phyloP scores from a whole-genome alignment of 2,329 filamentous ascomycete species.

The Fonsecaea nubica region DNA sequence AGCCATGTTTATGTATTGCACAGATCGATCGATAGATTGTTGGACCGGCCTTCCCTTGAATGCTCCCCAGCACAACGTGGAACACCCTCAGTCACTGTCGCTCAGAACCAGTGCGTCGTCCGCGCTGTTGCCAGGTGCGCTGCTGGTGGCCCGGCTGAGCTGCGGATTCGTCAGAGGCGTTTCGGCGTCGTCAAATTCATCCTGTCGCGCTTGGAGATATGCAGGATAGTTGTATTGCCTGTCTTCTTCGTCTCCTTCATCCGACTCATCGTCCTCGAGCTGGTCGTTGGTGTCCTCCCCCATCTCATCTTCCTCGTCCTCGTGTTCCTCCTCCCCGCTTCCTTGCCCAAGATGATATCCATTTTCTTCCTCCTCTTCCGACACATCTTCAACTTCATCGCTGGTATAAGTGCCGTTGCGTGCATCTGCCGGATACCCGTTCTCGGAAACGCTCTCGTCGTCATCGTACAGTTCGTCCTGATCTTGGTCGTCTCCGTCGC shows the following conservation, averaged over 20 bases:
- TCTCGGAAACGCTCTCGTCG: slow-evolving; percentile 10
- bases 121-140: slow-evolving; percentile 33
- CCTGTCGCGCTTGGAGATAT: slow-evolving; percentile 3
- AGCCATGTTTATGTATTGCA: too few species aligned
- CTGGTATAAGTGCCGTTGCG: slow-evolving; percentile 8
- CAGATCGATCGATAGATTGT: neutral
- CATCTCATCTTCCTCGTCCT: neutral
- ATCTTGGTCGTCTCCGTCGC: slow-evolving; percentile 24
- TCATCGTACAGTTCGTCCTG: slow-evolving; percentile 24
- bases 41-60: neutral
- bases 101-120: slow-evolving; percentile 41
- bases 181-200: slow-evolving; percentile 25
- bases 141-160: slow-evolving; percentile 32
- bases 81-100: slow-evolving; percentile 35
- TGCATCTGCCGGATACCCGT: neutral
- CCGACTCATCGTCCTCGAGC: slow-evolving; percentile 12
- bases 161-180: slow-evolving; percentile 31
- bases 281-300: neutral
- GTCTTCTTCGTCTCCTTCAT: slow-evolving; percentile 24
- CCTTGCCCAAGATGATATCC: neutral
- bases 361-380: neutral
- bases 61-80: neutral
- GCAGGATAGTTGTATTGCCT: slow-evolving; percentile 12
- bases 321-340: slow-evolving; percentile 4
- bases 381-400: slow-evolving; percentile 27